Conservation (phyloP, 2,329 filamentous ascomycete genomes). For the Fusarium torulosum region DNA sequence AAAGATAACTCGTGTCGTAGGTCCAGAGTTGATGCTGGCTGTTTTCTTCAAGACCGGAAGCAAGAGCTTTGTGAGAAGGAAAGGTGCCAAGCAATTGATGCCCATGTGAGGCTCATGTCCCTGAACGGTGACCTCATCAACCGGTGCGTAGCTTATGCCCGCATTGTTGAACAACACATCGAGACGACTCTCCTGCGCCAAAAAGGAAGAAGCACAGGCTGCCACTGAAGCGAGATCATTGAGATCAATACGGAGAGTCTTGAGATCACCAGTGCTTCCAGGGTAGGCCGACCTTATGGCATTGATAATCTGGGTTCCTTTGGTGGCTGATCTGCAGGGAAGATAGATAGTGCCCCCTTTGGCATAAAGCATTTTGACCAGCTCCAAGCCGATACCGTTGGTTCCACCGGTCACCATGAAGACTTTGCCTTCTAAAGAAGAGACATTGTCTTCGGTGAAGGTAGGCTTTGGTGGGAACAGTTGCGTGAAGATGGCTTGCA, state of each 20-base stretch:
- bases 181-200: conserved; percentile 53
- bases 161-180: conserved; percentile 61
- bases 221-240: conserved; percentile 57
- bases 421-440: conserved; percentile 47
- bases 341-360: conserved; percentile 65
- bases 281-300: conserved; percentile 20
- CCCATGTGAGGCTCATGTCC: conserved; percentile 52
- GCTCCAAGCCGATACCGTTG: conserved; percentile 62
- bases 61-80: conserved; percentile 52
- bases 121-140: conserved; percentile 35
- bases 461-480: conserved; percentile 39
- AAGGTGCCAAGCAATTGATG: conserved; percentile 51
- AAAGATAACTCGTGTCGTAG: conserved; percentile 49
- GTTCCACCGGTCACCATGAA: conserved; percentile 64
- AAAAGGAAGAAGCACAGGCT: conserved; percentile 53
- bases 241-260: conserved; percentile 55
- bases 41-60: conserved; percentile 49
- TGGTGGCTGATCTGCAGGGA: neutral
- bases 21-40: neutral
- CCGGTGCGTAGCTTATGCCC: neutral
- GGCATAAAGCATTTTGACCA: conserved; percentile 65
- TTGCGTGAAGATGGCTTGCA: conserved; percentile 13
- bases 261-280: conserved; percentile 33
- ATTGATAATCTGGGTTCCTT: conserved; percentile 47
- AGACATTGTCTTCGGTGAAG: conserved; percentile 47